Evolutionary conservation across 768 basidiomycete genomes (phyloP).

Genomic region (Clavulina sp.): DNA sequence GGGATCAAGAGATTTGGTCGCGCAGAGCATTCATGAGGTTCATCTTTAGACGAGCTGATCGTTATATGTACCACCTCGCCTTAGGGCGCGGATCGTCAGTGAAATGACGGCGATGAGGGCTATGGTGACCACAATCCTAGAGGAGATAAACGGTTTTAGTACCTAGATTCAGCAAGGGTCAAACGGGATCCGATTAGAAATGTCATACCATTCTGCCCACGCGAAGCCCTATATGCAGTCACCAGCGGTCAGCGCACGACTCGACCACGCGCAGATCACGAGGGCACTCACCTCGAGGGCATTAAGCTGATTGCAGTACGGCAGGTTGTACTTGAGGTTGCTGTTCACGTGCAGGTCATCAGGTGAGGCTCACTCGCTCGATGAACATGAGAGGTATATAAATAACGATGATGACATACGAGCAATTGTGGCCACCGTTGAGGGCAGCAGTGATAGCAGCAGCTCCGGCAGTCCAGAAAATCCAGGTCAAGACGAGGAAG

Average conservation of each 20-base stretch:
- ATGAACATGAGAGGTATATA: too few relatives aligned
- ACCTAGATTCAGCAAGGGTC: background rate
- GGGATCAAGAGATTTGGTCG: too few relatives aligned
- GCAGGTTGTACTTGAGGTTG: slow-evolving; percentile 24
- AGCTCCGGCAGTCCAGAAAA: slow-evolving; percentile 61
- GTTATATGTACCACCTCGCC: slow-evolving; percentile 48
- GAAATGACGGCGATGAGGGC: slow-evolving; percentile 39
- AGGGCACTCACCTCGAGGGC: slow-evolving; percentile 29
- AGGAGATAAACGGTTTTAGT: too few relatives aligned
- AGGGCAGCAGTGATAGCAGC: slow-evolving; percentile 48
- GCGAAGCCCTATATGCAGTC: slow-evolving; percentile 31
- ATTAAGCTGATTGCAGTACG: slow-evolving; percentile 62
- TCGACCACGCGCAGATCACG: background rate
- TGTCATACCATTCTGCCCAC: slow-evolving; percentile 52
- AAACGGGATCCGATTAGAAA: background rate
- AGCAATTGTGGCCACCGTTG: slow-evolving; percentile 56
- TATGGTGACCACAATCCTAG: slow-evolving; percentile 48
- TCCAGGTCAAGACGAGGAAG: slow-evolving; percentile 52
- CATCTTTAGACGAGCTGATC: slow-evolving; percentile 28
- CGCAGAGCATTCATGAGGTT: too few relatives aligned
- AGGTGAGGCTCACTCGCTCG: background rate
- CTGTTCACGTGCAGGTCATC: too few relatives aligned
- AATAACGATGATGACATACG: slow-evolving; percentile 21
- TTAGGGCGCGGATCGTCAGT: slow-evolving; percentile 39
- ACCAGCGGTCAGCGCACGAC: background rate